These are phyloP conservation scores for Panaeolus cyanescens DNA, from an alignment of 768 basidiomycete genomes.

Conservation along the genomic window DNA sequence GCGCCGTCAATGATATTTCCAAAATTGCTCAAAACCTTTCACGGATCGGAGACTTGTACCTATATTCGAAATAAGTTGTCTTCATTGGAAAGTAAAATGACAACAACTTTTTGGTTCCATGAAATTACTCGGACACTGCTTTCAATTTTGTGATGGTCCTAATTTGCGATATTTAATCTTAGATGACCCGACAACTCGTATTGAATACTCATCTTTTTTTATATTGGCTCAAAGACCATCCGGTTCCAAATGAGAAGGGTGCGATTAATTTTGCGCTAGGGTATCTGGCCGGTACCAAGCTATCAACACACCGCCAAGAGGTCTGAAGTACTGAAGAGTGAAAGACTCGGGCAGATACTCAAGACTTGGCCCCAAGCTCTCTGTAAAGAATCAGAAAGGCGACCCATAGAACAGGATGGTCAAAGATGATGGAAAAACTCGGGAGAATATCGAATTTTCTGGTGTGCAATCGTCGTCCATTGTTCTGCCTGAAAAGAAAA, in stretches of 20 bases:
- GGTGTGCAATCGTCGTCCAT: background rate
- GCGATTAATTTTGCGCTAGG: background rate
- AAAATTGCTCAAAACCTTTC: background rate
- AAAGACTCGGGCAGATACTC: too few relatives aligned
- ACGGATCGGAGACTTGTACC: background rate
- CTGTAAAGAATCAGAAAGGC: too few relatives aligned
- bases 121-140: background rate
- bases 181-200: background rate
- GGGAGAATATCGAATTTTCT: background rate
- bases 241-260: background rate
- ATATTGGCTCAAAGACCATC: background rate
- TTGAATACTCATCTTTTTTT: background rate
- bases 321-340: too few relatives aligned
- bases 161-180: background rate
- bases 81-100: background rate
- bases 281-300: background rate
- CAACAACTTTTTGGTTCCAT: background rate
- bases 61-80: background rate
- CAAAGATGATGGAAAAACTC: background rate
- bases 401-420: too few relatives aligned
- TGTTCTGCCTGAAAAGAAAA: background rate
- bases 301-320: too few relatives aligned
- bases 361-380: background rate
- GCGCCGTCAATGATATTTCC: background rate
- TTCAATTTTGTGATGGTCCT: background rate